phyloP scores from a whole-genome alignment of 495 filamentous ascomycete species.

The Geopyxis carbonaria region DNA sequence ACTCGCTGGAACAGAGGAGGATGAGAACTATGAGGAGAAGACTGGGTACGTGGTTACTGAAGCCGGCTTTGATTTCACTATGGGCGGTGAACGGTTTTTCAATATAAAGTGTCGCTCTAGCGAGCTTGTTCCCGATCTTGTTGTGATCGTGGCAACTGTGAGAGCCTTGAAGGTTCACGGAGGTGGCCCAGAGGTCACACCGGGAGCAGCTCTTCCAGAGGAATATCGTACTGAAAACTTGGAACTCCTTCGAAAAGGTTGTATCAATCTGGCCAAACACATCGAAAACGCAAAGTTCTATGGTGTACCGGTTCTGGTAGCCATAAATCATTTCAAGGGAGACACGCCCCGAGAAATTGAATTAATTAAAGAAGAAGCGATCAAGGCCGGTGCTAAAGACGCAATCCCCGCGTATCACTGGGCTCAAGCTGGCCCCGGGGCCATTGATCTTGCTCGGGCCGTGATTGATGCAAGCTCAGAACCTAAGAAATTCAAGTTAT shows the following conservation, averaged over 20 bases:
- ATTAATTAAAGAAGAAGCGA: constrained; percentile 72
- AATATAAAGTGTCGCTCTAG: constrained; percentile 98
- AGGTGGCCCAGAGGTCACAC: constrained; percentile 77
- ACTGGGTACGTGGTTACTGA: constrained; percentile 93
- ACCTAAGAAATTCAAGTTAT: constrained; percentile 75
- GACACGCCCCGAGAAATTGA: constrained; percentile 88
- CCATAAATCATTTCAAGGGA: constrained; percentile 88
- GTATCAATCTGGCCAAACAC: constrained; percentile 87
- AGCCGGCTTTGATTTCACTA: constrained; percentile 97
- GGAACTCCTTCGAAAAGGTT: constrained; percentile 73
- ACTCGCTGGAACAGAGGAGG: constrained; percentile 85
- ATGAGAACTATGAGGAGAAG: constrained; percentile 72
- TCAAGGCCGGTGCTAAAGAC: constrained; percentile 84
- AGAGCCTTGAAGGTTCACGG: constrained; percentile 93
- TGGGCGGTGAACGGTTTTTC: constrained; percentile 99
- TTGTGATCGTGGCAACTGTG: constrained; percentile 89
- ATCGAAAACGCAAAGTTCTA: constrained; percentile 74
- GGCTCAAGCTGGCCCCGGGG: constrained; percentile 87
- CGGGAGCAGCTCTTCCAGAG: constrained; percentile 62
- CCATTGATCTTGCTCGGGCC: constrained; percentile 72
- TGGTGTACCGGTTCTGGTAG: constrained; percentile 89
- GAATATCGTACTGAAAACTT: constrained; percentile 88
- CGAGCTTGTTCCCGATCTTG: constrained; percentile 76
- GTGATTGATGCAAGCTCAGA: constrained; percentile 70
- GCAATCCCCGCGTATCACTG: constrained; percentile 91